Base-by-base conservation (phyloP, 169 alveolate genomes). In the Babesia ovis region DNA sequence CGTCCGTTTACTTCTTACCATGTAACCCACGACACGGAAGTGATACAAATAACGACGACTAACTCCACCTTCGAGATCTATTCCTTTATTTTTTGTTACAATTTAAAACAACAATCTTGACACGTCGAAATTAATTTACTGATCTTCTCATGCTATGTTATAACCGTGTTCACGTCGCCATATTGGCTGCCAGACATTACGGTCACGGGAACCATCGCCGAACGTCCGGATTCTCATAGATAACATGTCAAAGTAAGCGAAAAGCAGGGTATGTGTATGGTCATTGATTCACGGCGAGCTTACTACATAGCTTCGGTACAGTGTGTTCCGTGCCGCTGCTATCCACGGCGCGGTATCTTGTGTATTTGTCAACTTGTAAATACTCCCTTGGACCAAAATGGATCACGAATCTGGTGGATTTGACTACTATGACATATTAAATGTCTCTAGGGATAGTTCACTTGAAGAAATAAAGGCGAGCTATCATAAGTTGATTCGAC, bases 391-490 rank as follows among this genome's bases (percentile, higher is more conserved):
- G 6, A 4, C 23, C 20, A 16, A 57, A 57, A 79, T 68, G 83
- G 82, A 79, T 29, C 32, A 32, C 12, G 70, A 66, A 8, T 25
- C 55, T 20, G 80, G 29, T 39, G 68, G 58, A n/a, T 79, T 58
- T 71, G 89, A 81, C 60, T 81, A 71, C 46, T 81, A 81, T 56
- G 89, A 81, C 68, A 60, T 68, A 11, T 73, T 81, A 35, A 81
- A 81, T 48, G 86, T 81, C 51, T 8, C 89, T 23, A 54, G 67
- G 43, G 55, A 64, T 14, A 64, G 74, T 31, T 58, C 85, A 1
- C 50, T 25, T n/a, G 85, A 73, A 20, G 89, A 81, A 16, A 81
- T 81, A 16, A 70, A 72, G 70, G 35, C 75, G 31, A 81, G 74
- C 61, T 81, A 81, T 53, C 89, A 58, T 60, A 72, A 73, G 43